These are phyloP conservation scores for Myxozyma vanderwaltii DNA, from an alignment of 805 yeast species.

Conservation along the genomic window DNA sequence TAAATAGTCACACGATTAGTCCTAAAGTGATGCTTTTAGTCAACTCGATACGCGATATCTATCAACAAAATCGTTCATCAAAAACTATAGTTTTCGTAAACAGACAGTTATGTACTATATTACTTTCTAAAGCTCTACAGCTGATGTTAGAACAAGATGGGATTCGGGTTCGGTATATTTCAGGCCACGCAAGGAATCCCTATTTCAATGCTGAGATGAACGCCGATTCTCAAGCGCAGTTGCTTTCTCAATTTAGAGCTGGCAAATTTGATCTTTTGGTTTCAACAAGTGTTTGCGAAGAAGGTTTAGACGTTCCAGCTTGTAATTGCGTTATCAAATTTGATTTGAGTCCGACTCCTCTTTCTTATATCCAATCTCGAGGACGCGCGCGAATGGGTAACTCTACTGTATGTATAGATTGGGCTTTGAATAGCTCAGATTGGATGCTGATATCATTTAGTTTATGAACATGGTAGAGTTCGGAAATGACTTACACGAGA, in stretches of 20 bases:
- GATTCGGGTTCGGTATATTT: background rate
- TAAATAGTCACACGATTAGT: background rate
- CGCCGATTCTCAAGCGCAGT: constrained; percentile 1
- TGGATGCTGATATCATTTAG: too few species aligned
- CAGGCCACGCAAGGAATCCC: background rate
- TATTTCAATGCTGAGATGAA: background rate
- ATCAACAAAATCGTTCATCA: background rate
- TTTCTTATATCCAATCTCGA: constrained; percentile 17
- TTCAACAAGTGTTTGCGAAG: constrained; percentile 27
- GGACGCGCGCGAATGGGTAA: constrained; percentile 21
- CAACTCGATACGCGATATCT: background rate
- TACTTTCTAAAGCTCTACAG: background rate
- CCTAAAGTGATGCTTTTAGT: background rate
- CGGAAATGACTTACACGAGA: background rate
- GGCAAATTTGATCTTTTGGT: constrained; percentile 11
- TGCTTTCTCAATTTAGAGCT: constrained; percentile 10
- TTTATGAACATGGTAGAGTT: background rate
- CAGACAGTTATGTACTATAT: background rate
- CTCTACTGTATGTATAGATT: background rate
- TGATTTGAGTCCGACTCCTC: constrained; percentile 9
- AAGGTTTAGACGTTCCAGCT: constrained; percentile 25
- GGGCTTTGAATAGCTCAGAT: background rate
- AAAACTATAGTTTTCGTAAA: background rate
- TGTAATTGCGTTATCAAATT: constrained; percentile 22
- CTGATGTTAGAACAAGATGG: background rate